Conservation (phyloP, 345 rosid genomes). For the Litchi chinensis region DNA sequence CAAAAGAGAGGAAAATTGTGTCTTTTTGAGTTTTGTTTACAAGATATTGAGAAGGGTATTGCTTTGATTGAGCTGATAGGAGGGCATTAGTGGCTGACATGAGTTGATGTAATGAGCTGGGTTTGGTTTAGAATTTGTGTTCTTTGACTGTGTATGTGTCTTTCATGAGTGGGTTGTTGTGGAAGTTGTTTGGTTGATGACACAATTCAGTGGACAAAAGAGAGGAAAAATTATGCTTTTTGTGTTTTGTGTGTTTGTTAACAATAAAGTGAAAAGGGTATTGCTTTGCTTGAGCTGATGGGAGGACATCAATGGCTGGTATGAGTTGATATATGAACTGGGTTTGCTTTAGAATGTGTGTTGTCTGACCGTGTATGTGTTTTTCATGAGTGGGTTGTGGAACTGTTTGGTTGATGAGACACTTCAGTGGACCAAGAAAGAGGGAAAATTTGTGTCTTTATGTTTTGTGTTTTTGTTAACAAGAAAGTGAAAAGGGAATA, state of each 20-base stretch:
- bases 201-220: too few species aligned
- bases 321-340: too few species aligned
- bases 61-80: background rate
- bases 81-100: background rate
- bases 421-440: background rate
- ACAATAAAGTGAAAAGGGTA: background rate
- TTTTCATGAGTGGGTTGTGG: background rate
- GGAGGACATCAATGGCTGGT: too few species aligned
- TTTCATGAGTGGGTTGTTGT: background rate
- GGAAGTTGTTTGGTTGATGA: background rate
- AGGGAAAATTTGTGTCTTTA: background rate
- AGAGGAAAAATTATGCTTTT: too few species aligned
- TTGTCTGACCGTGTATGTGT: too few species aligned
- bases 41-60: background rate
- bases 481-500: background rate
- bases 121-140: background rate
- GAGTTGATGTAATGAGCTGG: background rate
- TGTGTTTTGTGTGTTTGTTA: too few species aligned
- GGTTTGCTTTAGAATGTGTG: too few species aligned
- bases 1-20: background rate
- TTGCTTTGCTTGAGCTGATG: too few species aligned
- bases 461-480: background rate
- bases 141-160: background rate
- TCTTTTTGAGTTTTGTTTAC: background rate
- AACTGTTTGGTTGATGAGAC: background rate